Percentiles rank a stretch among this genome's conserved stretches.
phyloP scores from a whole-genome alignment of 2,329 filamentous ascomycete genomes.

The Teratosphaeria destructans region DNA sequence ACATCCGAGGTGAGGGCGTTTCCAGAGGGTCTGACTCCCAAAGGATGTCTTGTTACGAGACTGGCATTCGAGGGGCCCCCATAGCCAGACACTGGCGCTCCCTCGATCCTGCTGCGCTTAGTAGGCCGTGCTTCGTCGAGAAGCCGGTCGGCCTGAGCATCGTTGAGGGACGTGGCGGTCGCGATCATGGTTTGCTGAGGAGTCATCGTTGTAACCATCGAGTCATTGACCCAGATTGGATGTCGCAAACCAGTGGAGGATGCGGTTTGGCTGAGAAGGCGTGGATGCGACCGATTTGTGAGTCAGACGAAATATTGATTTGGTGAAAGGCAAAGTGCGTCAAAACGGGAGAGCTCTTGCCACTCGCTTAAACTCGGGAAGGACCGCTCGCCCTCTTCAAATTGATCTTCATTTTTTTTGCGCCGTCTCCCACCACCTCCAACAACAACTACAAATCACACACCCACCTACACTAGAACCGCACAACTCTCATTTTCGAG shows the following conservation, averaged over 20 bases:
- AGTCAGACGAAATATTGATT: neutral
- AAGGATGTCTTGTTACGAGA: conserved; percentile 62
- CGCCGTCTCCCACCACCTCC: conserved; percentile 9
- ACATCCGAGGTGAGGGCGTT: conserved; percentile 61
- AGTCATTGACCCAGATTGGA: neutral
- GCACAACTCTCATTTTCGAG: conserved; percentile 34
- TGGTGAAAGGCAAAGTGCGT: neutral
- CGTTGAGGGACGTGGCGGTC: neutral
- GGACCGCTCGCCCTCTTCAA: neutral
- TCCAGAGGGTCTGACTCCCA: conserved; percentile 76
- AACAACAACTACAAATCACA: conserved; percentile 18
- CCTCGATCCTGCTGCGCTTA: conserved; percentile 4
- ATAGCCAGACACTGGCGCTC: neutral
- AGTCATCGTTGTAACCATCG: conserved; percentile 9
- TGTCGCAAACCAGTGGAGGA: neutral
- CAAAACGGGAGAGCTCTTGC: neutral
- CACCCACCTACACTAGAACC: conserved; percentile 27
- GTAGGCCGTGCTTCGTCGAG: conserved; percentile 1
- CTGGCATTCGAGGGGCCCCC: conserved; percentile 24
- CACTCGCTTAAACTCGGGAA: neutral
- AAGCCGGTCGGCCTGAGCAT: neutral
- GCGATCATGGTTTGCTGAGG: conserved; percentile 6
- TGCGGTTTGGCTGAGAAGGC: neutral
- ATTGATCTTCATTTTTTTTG: neutral
- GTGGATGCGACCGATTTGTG: neutral